Evolutionary conservation across 2,329 filamentous ascomycete species (phyloP).

Genomic region (Curvularia sp.): DNA sequence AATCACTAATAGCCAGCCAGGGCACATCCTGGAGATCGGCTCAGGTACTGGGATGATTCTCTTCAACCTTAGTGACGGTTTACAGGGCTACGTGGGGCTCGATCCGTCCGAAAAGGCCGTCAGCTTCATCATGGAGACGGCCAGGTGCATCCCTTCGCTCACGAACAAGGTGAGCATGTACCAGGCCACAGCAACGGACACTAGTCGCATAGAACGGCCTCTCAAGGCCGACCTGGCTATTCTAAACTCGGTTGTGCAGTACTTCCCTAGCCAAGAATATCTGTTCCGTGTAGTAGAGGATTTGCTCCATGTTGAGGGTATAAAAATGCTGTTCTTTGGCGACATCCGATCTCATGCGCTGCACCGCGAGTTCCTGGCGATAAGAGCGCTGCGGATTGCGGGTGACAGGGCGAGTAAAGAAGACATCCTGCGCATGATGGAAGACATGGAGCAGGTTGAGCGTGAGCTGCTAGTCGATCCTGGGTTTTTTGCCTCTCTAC

Average conservation of each 20-base stretch:
- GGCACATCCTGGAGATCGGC: conserved; percentile 17
- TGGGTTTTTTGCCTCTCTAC: conserved; percentile 13
- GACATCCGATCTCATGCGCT: conserved; percentile 15
- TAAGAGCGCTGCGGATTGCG: conserved; percentile 5
- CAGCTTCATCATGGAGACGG: conserved; percentile 7
- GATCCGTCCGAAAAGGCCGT: conserved; percentile 12
- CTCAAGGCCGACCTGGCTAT: not conserved
- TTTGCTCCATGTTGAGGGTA: not conserved
- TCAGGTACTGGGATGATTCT: conserved; percentile 20
- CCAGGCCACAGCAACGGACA: conserved; percentile 2
- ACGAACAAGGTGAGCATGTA: conserved; percentile 9
- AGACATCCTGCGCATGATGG: conserved; percentile 8
- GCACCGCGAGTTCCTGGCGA: conserved; percentile 10
- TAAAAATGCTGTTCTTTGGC: conserved; percentile 10
- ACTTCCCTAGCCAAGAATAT: conserved; percentile 22
- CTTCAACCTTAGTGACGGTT: conserved; percentile 13
- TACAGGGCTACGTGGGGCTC: conserved; percentile 13
- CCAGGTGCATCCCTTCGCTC: conserved; percentile 10
- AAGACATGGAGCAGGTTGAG: conserved; percentile 9
- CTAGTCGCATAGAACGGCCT: not conserved
- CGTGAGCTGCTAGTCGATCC: conserved; percentile 16
- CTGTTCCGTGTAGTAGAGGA: conserved; percentile 8
- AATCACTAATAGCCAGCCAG: not conserved
- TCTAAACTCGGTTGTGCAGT: conserved; percentile 19
- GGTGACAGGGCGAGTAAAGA: not conserved